These are phyloP conservation scores for Silene vulgaris DNA, from an alignment of 179 eudicot genomes.

Conservation along the genomic window DNA sequence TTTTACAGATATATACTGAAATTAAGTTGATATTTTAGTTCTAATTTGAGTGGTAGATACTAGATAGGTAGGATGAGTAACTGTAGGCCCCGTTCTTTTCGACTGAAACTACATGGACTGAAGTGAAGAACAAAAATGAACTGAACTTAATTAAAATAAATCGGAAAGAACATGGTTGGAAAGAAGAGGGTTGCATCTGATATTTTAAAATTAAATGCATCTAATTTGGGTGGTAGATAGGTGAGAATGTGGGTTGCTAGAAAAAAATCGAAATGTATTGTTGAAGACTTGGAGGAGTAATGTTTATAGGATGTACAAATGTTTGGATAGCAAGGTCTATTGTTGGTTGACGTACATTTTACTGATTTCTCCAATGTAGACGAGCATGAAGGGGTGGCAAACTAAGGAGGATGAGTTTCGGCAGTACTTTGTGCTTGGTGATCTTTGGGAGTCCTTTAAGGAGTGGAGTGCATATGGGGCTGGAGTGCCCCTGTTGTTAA, in stretches of 20 bases:
- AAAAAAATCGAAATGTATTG: neutral
- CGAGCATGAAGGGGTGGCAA: slow-evolving; percentile 36
- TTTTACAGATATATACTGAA: too few relatives aligned
- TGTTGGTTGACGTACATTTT: neutral
- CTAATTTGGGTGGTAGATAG: neutral
- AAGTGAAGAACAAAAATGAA: neutral
- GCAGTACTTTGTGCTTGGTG: slow-evolving; percentile 43
- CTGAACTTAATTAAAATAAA: neutral
- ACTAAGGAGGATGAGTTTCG: slow-evolving; percentile 32
- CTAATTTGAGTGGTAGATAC: too few relatives aligned
- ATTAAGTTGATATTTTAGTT: too few relatives aligned
- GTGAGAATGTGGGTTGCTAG: neutral
- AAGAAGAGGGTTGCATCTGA: neutral
- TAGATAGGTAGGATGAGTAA: too few relatives aligned
- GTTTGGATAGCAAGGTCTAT: neutral
- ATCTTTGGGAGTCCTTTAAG: slow-evolving; percentile 43
- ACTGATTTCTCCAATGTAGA: slow-evolving; percentile 19
- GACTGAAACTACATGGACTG: neutral
- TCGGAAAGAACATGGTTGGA: too few relatives aligned
- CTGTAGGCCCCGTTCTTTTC: neutral
- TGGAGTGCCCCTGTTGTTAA: slow-evolving; percentile 46
- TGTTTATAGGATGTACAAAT: neutral
- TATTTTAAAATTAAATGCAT: neutral
- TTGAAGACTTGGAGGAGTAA: too few relatives aligned
- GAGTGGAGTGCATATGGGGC: slow-evolving; percentile 52